These are phyloP conservation scores for Botrytis deweyae DNA, from an alignment of 2,329 filamentous ascomycete genomes.

Conservation along the genomic window DNA sequence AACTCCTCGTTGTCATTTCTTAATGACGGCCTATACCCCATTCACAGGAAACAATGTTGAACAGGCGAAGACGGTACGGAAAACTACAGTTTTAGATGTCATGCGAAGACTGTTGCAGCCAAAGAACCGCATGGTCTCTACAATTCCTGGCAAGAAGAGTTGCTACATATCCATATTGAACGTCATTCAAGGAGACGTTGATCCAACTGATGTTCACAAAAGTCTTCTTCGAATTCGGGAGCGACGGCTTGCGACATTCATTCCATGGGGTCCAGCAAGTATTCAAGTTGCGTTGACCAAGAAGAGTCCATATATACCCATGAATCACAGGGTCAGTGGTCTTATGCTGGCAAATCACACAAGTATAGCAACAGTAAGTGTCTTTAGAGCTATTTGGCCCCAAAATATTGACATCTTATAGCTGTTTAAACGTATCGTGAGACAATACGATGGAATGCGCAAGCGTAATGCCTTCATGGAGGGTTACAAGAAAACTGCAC, in stretches of 20 bases:
- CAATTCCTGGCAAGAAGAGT: constrained; percentile 90
- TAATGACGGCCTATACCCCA: constrained; percentile 97
- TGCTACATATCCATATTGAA: constrained; percentile 99
- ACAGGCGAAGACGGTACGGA: constrained; percentile 94
- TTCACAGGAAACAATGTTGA: constrained; percentile 97
- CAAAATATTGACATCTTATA: constrained; percentile 37
- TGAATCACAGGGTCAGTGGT: constrained; percentile 90
- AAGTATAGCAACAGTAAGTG: constrained; percentile 79
- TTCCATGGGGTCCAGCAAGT: constrained; percentile 95
- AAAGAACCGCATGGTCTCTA: constrained; percentile 99
- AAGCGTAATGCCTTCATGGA: constrained; percentile 98
- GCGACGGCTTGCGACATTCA: constrained; percentile 90
- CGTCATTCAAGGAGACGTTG: constrained; percentile 97
- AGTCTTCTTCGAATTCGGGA: constrained; percentile 94
- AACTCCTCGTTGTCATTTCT: constrained; percentile 93
- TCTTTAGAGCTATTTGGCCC: background rate
- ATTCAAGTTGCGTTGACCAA: constrained; percentile 97
- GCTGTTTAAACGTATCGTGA: constrained; percentile 90
- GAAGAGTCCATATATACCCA: constrained; percentile 92
- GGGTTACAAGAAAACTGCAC: constrained; percentile 91
- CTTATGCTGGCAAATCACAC: constrained; percentile 99
- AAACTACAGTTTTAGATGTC: constrained; percentile 96
- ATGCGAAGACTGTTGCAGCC: constrained; percentile 95
- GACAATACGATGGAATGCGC: constrained; percentile 88
- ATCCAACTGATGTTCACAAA: constrained; percentile 98